phyloP scores from a whole-genome alignment of 768 basidiomycete species.

The Suillus paluster region DNA sequence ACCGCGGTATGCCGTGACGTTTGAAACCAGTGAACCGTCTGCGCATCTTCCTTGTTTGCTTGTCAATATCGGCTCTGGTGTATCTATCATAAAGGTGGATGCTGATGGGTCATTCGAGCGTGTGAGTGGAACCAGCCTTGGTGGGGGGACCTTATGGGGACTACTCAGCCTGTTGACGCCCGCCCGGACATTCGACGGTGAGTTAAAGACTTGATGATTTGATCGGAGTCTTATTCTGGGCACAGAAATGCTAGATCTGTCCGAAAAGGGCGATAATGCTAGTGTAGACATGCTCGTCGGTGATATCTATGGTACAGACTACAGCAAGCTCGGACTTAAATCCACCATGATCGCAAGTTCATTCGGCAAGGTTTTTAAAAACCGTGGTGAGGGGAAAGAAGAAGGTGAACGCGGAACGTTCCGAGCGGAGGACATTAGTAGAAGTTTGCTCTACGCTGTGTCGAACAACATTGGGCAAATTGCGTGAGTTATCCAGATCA shows the following conservation, averaged over 20 bases:
- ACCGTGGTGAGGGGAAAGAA: constrained; percentile 53
- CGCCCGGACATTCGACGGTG: constrained; percentile 94
- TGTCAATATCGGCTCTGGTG: constrained; percentile 98
- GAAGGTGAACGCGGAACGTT: constrained; percentile 68
- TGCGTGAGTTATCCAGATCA: constrained; percentile 69
- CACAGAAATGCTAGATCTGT: constrained; percentile 93
- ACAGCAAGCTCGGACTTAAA: constrained; percentile 92
- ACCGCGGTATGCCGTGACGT: constrained; percentile 86
- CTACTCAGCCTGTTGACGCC: constrained; percentile 93
- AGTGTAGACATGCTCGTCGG: constrained; percentile 98
- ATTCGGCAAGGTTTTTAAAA: constrained; percentile 98
- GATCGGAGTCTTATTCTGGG: constrained; percentile 12
- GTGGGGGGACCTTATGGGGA: constrained; percentile 98
- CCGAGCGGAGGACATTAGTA: constrained; percentile 91
- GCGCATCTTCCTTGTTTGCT: constrained; percentile 94
- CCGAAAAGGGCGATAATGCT: constrained; percentile 92
- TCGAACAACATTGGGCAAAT: constrained; percentile 99
- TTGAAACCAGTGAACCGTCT: constrained; percentile 76
- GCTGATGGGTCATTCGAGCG: constrained; percentile 95
- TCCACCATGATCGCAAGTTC: constrained; percentile 98
- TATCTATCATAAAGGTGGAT: constrained; percentile 96
- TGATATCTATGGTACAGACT: constrained; percentile 99
- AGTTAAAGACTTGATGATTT: constrained; percentile 35
- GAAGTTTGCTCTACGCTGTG: constrained; percentile 92
- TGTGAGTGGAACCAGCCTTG: constrained; percentile 95